Percentiles rank a stretch among this genome's conserved stretches.
These are phyloP conservation scores for Neurospora sublineolata DNA, from an alignment of 495 filamentous ascomycete species.

Conservation along the genomic window DNA sequence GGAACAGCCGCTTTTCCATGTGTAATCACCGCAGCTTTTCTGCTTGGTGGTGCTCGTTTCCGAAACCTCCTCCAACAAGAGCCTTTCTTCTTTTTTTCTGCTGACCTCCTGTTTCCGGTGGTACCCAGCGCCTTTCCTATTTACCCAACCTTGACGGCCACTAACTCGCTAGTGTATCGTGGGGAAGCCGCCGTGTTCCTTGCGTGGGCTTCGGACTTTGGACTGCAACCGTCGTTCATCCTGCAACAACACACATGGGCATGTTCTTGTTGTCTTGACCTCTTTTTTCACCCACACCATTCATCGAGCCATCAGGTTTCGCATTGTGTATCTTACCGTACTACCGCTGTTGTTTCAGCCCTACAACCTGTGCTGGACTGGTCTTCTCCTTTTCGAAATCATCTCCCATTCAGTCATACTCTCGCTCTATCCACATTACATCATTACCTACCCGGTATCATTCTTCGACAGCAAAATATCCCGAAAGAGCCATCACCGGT, in stretches of 20 bases:
- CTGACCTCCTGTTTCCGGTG: neutral
- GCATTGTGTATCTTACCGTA: neutral
- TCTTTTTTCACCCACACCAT: neutral
- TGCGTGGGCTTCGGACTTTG: neutral
- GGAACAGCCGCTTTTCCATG: neutral
- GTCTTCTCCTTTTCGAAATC: neutral
- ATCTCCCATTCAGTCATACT: neutral
- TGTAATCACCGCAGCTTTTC: neutral
- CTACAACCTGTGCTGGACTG: neutral
- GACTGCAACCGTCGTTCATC: neutral
- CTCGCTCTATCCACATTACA: neutral
- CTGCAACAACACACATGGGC: neutral
- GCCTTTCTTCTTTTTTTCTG: neutral
- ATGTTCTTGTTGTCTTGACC: neutral
- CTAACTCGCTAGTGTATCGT: neutral
- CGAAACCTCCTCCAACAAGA: neutral
- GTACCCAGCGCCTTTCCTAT: neutral
- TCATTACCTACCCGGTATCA: neutral
- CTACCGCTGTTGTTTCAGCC: neutral
- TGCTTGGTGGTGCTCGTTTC: neutral
- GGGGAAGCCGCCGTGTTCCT: neutral
- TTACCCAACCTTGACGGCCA: neutral
- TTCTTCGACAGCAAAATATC: neutral
- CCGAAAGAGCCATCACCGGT: neutral
- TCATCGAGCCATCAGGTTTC: neutral